A percentile compares a stretch with the other conserved stretches of the same genome.
Evolutionary conservation across 75 land plant genomes (phyloP).

Genomic region (Chamaecyparis obtusa): DNA sequence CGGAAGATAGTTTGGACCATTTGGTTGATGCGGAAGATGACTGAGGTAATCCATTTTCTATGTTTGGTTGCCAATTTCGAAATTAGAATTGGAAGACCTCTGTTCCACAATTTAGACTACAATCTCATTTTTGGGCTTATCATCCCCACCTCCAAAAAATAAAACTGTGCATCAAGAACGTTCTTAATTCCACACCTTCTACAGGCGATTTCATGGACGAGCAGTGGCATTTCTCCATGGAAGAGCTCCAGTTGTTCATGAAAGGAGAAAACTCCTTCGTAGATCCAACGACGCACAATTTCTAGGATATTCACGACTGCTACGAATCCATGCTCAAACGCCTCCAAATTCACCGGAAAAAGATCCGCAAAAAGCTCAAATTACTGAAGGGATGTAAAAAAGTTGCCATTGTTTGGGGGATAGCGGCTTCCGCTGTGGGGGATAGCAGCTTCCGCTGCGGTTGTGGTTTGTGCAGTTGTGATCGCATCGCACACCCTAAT

Average conservation of each 20-base stretch:
- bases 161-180: conserved; percentile 18
- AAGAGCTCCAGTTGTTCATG: conserved; percentile 26
- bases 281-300: conserved; percentile 10
- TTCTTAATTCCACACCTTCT: conserved; percentile 16
- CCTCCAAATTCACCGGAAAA: conserved; percentile 14
- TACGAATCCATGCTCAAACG: conserved; percentile 17
- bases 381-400: conserved; percentile 15
- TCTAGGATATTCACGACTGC: conserved; percentile 24
- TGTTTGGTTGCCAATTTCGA: too few relatives aligned
- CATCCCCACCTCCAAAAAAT: too few relatives aligned
- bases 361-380: conserved; percentile 16
- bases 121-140: too few relatives aligned
- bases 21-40: too few relatives aligned
- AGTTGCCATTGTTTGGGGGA: conserved; percentile 4
- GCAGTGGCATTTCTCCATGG: conserved; percentile 22
- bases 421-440: conserved; percentile 10
- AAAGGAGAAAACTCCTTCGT: conserved; percentile 39
- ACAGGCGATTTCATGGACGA: neutral
- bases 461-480: conserved; percentile 18
- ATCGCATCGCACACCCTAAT: conserved; percentile 35
- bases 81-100: too few relatives aligned
- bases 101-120: too few relatives aligned
- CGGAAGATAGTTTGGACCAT: too few relatives aligned
- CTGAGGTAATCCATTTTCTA: too few relatives aligned
- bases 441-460: too few relatives aligned